Evolutionary conservation across 495 filamentous ascomycete genomes (phyloP), one percentile per base, ranked within the genome.

Genomic region (Platismatia glauca): DNA sequence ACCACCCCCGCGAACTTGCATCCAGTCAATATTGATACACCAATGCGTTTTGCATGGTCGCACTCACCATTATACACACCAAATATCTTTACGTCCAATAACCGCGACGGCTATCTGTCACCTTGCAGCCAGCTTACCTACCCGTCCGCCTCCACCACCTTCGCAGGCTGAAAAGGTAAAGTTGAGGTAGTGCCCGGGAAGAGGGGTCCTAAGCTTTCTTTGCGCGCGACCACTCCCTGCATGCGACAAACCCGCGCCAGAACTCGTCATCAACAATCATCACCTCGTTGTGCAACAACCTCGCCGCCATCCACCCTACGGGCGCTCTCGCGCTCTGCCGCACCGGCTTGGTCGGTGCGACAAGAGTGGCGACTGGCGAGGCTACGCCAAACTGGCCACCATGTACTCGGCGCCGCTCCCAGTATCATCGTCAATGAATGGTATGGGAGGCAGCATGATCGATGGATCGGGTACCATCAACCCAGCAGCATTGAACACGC

Each of bases 391-490:
- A 13, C 18, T 67, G 75, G 69, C 66, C 76, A 77, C 71, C 69
- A 85, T 85, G 84, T 85, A 86, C 77, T 78, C 79, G 74, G 76
- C 81, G 44, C 34, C 63, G 76, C 77, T 68, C 68, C 75, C 67
- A 65, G 72, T 64, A 73, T 48, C 77, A 59, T 72, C 79, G 34
- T 77, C 81, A 69, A 79, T 82, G 75, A 86, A 85, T 75, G 82
- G 83, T 60, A 74, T 85, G 65, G 82, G 78, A 71, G 79, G 78
- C 63, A 83, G 81, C 70, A 80, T 85, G 65, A 80, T 86, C 67
- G 87, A 90, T 80, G 82, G 83, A 63, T 85, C 85, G 62, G 87
- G 86, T 41, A 91, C 89, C 59, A 92, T 92, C 75, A 87, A 92
- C 73, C 89, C 89, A 62, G 87, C 86, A 34, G 86, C 85, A 18